Conservation (phyloP, 805 yeast genomes). For the Clavispora santaluciae region DNA sequence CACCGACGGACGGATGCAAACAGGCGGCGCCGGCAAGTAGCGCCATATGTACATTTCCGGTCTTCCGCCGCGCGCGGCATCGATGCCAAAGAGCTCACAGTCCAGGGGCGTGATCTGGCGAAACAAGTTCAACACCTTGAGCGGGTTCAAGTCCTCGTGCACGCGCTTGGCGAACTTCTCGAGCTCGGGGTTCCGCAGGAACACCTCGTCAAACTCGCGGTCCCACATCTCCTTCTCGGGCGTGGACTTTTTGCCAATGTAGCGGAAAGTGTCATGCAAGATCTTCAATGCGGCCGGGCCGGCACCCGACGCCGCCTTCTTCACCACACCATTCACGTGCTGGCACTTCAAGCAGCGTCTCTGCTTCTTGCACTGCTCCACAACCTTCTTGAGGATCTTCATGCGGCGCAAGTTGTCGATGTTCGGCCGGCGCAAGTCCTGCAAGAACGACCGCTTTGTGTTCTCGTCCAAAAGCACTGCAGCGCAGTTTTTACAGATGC, state of each 20-base stretch:
- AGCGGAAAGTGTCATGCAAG: conserved; percentile 92
- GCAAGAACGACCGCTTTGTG: conserved; percentile 60
- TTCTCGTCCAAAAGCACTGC: conserved; percentile 68
- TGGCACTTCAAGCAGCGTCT: conserved; percentile 86
- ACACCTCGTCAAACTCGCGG: conserved; percentile 73
- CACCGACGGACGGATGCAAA: conserved; percentile 96
- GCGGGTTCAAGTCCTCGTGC: conserved; percentile 89
- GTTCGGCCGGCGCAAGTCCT: conserved; percentile 82
- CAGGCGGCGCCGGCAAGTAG: conserved; percentile 97
- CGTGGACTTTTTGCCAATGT: conserved; percentile 86
- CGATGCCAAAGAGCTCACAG: conserved; percentile 89
- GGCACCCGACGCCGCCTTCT: conserved; percentile 88
- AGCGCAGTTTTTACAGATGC: conserved; percentile 88
- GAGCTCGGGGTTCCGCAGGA: conserved; percentile 75
- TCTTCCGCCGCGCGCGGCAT: conserved; percentile 80
- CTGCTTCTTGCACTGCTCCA: conserved; percentile 94
- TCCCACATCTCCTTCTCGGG: conserved; percentile 87
- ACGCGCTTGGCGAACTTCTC: conserved; percentile 84
- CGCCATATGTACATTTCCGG: conserved; percentile 98
- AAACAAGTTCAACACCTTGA: conserved; percentile 81
- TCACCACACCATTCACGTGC: conserved; percentile 92
- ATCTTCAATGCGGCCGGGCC: conserved; percentile 93
- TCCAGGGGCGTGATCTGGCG: conserved; percentile 81
- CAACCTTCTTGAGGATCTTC: conserved; percentile 75
- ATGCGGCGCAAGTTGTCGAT: conserved; percentile 88